Base-by-base conservation (phyloP, 306 rosid species). In the Fragaria vesca region DNA sequence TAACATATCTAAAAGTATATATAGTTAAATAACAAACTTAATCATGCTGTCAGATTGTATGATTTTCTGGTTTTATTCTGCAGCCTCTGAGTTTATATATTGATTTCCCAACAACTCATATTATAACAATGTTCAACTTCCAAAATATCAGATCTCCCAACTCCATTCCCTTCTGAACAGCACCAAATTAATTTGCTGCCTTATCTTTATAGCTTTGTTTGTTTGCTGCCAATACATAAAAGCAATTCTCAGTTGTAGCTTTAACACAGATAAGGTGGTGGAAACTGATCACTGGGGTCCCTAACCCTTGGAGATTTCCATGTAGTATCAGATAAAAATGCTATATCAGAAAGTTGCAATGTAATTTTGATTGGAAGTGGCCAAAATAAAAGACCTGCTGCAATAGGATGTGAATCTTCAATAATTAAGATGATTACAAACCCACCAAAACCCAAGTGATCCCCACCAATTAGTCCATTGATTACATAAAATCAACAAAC, bases 361-460 rank as follows among this genome's bases (percentile, higher is more conserved):
- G 47, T 20, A 63, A 45, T 38, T 54, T 43, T 57, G 69, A 69
- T 79, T 79, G 16, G 69, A 58, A 68, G 63, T 26, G 36, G 4
- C 42, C 58, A 69, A 67, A 10, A n/a, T 55, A 38, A 48, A 45
- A 83, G 5, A 75, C 51, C 18, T 70, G n/a, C 72, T 65, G 36
- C 30, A 12, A 58, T 15, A 34, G 77, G 28, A 51, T 55, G 75
- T 83, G 74, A 75, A 54, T 55, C 72, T 76, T 77, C 74, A 60
- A 32, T 57, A 50, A 50, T 15, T 50, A 34, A n/a, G 36, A 48
- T 48, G 78, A 69, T 51, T 26, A 74, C 45, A 76, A 77, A 76
- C 65, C 76, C 72, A 66, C 36, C 74, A 76, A 80, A 67, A 62
- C 76, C 48, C 75, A 73, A 17, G 75, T 69, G 70, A 80, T 54